phyloP scores from a whole-genome alignment of 1,284 basidiomycete species.

The Pseudozyma sp. region DNA sequence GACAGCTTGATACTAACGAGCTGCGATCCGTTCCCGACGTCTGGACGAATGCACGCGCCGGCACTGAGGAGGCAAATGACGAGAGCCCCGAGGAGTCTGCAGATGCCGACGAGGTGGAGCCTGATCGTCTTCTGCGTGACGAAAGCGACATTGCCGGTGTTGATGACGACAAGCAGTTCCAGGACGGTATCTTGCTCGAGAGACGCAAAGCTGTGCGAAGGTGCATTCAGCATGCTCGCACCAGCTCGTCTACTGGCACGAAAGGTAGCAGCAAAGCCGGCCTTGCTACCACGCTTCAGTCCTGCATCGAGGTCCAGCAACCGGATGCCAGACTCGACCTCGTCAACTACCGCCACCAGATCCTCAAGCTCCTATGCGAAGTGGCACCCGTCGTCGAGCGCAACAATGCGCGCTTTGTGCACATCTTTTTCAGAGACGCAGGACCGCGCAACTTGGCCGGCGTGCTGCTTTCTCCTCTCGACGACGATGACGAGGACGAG shows the following conservation, averaged over 20 bases:
- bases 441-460: slow-evolving; percentile 47
- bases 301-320: slow-evolving; percentile 37
- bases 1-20: slow-evolving; percentile 25
- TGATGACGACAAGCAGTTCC: slow-evolving; percentile 56
- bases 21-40: slow-evolving; percentile 20
- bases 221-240: slow-evolving; percentile 48
- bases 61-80: not conserved
- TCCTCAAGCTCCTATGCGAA: slow-evolving; percentile 55
- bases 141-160: slow-evolving; percentile 40
- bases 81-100: slow-evolving; percentile 6
- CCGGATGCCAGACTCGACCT: slow-evolving; percentile 56
- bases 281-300: slow-evolving; percentile 35
- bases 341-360: slow-evolving; percentile 61
- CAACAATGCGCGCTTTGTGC: slow-evolving; percentile 54
- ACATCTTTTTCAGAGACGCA: slow-evolving; percentile 56
- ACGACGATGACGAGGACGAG: slow-evolving; percentile 43
- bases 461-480: slow-evolving; percentile 35
- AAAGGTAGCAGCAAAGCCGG: not conserved
- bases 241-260: slow-evolving; percentile 15
- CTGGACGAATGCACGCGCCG: slow-evolving; percentile 11
- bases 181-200: slow-evolving; percentile 50
- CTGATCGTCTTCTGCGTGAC: slow-evolving; percentile 35
- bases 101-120: slow-evolving; percentile 35
- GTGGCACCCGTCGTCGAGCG: slow-evolving; percentile 50
- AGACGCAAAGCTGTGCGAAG: slow-evolving; percentile 40